These are phyloP conservation scores for Acacia pycnantha DNA, from an alignment of 331 rosid genomes.

Conservation along the genomic window DNA sequence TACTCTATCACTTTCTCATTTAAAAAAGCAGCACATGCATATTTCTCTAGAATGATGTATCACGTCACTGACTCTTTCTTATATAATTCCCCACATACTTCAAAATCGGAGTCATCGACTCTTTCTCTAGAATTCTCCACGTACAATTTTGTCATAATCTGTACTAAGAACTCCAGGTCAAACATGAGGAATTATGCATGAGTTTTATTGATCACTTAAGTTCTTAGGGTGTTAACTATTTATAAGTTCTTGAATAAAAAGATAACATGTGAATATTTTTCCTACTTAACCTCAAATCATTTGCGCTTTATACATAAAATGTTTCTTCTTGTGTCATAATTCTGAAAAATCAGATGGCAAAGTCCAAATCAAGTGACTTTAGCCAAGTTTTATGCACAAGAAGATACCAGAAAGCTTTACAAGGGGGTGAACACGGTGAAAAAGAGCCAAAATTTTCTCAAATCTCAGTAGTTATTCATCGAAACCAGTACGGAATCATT, in stretches of 20 bases:
- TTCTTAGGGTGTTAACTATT: neutral
- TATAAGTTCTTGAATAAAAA: neutral
- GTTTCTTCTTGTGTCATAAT: neutral
- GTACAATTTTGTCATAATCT: neutral
- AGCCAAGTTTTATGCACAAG: neutral
- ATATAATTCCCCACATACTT: too few species aligned
- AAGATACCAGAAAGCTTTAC: neutral
- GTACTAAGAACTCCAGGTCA: neutral
- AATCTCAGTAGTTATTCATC: neutral
- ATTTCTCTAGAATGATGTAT: neutral
- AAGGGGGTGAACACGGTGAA: too few species aligned
- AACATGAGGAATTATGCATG: neutral
- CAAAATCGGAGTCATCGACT: neutral
- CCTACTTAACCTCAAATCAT: neutral
- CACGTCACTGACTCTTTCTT: neutral
- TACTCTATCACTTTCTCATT: too few species aligned
- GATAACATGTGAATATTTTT: neutral
- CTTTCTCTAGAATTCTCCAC: neutral
- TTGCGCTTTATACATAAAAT: neutral
- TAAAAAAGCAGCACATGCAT: neutral
- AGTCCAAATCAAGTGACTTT: neutral
- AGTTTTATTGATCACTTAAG: neutral
- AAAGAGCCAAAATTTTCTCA: neutral
- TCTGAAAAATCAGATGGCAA: neutral
- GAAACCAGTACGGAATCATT: neutral